These are phyloP conservation scores for Gossypium anomalum DNA, from an alignment of 345 rosid genomes.

Conservation along the genomic window DNA sequence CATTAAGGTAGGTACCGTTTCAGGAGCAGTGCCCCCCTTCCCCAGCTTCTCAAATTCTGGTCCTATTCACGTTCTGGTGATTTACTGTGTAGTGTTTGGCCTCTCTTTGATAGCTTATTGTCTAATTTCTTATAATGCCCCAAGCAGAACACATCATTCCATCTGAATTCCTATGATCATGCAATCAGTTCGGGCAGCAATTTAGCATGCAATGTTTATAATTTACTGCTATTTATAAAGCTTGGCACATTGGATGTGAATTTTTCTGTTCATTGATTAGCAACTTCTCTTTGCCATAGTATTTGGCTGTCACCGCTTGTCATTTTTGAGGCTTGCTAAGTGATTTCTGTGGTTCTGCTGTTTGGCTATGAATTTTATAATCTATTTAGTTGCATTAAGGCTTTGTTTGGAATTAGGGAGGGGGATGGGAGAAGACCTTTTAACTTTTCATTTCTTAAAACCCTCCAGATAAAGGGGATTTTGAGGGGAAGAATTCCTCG, in stretches of 20 bases:
- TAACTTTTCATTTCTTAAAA: neutral
- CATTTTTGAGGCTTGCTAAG: neutral
- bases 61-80: too few relatives aligned
- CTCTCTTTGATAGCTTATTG: neutral
- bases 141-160: neutral
- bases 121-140: neutral
- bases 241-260: neutral
- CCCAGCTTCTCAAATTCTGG: neutral
- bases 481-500: neutral
- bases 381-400: neutral
- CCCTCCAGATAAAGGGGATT: neutral
- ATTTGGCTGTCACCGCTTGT: neutral
- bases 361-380: neutral
- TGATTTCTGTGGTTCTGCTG: neutral
- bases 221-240: conserved; percentile 1
- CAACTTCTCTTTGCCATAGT: neutral
- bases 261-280: neutral
- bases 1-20: neutral
- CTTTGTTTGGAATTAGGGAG: neutral
- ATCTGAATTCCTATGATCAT: neutral
- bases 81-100: neutral
- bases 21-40: neutral
- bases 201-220: conserved; percentile 1
- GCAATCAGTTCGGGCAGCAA: neutral
- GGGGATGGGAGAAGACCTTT: neutral